Base-by-base conservation (phyloP, 495 filamentous ascomycete genomes). In the Elasticomyces elasticus region DNA sequence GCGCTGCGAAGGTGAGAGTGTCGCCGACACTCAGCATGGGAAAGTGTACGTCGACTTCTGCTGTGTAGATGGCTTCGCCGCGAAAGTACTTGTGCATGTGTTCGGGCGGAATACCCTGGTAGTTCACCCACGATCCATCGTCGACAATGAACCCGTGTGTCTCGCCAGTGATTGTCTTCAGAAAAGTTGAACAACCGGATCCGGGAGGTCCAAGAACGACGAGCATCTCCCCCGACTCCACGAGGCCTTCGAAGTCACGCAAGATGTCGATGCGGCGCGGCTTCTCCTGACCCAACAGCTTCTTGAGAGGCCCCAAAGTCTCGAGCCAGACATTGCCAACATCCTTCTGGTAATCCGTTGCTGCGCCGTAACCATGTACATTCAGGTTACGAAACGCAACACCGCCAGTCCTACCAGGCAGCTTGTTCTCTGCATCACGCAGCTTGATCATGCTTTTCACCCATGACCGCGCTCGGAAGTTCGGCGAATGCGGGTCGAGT, bases 221-320 rank as follows among this genome's bases (percentile, higher is more conserved):
- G 37, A 92, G 71, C 82, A 87, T 88, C 70, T 92, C 87, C 13
- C 87, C 87, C 23, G 77, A 79, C 58, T 78, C 77, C 1, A 91
- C 73, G 6, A 89, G 63, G 1, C 86, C 87, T 49, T 86, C 82
- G 60, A 90, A 87, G 27, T 79, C 69, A 26, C 78, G 78, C 27
- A 92, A 71, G 52, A 91, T 89, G 31, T 86, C 71, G 65, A 84
- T 82, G 64, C 78, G 76, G 35, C 79, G 68, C 62, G 76, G 73
- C 64, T 77, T 73, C 5, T 73, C 72, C 25, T 69, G 66, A 17
- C 75, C 76, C 44, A 69, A 63, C 4, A 76, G 19, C 28, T 61
- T 56, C 44, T 72, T 73, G n/a, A 52, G 66, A 10, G 65, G 30
- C 17, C 66, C 68, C 42, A 65, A 23, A 1, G 12, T 60, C 33